phyloP scores from a whole-genome alignment of 176 grass and related monocot genomes.

The maize (Zea mays) region Zm-B73-REFERENCE-NAM-5.0 NC_050097.1:48923001-48923500 shows the following conservation, averaged over 20 bases:
- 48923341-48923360: conserved; percentile 18
- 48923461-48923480: conserved; percentile 36
- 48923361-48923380: conserved; percentile 36
- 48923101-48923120: background rate
- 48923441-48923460: conserved; percentile 54
- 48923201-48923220: background rate
- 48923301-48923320: background rate
- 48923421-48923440: conserved; percentile 90
- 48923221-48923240: background rate
- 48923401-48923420: conserved; percentile 53
- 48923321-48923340: background rate
- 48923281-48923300: background rate
- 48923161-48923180: background rate
- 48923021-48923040: conserved; percentile 32
- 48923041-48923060: conserved; percentile 46
- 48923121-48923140: background rate
- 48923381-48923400: conserved; percentile 63
- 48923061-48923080: conserved; percentile 48
- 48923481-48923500: conserved; percentile 31
- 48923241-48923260: background rate
- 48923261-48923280: background rate
- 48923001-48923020: conserved; percentile 62
- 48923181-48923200: background rate
- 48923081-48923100: conserved; percentile 25
- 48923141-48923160: background rate